phyloP scores from a whole-genome alignment of 2,329 filamentous ascomycete genomes.

The Ophiostoma pallidulum region DNA sequence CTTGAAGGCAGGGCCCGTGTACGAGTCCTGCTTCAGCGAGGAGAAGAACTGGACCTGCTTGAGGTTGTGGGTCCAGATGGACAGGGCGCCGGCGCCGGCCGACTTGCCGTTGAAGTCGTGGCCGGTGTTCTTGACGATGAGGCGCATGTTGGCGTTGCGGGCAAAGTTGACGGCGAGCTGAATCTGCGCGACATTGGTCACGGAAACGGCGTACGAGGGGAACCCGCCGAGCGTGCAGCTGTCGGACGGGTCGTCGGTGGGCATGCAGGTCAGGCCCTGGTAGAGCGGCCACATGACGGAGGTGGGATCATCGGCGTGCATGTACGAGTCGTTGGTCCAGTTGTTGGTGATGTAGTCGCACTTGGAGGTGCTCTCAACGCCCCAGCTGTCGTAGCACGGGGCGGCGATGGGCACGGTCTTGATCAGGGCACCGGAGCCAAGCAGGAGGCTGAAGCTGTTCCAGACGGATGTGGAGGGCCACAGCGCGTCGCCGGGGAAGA shows the following conservation, averaged over 20 bases:
- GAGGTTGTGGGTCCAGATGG: constrained; percentile 26
- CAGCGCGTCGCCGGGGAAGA: constrained; percentile 37
- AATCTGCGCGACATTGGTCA: constrained; percentile 32
- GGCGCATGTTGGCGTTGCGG: constrained; percentile 35
- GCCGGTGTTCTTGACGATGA: constrained; percentile 43
- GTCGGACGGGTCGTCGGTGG: constrained; percentile 14
- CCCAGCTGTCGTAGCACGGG: constrained; percentile 38
- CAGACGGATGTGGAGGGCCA: constrained; percentile 43
- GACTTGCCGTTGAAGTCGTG: constrained; percentile 39
- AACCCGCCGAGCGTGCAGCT: constrained; percentile 29
- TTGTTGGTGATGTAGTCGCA: constrained; percentile 30
- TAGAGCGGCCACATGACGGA: constrained; percentile 33
- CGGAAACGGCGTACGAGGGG: constrained; percentile 33
- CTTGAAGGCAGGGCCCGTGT: constrained; percentile 24
- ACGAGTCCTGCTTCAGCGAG: constrained; percentile 24
- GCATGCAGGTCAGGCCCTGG: constrained; percentile 30
- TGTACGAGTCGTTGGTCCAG: constrained; percentile 26
- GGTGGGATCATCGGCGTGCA: constrained; percentile 29
- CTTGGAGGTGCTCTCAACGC: constrained; percentile 31
- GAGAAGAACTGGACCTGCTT: constrained; percentile 36
- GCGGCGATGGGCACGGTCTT: constrained; percentile 42
- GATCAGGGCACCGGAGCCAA: constrained; percentile 38
- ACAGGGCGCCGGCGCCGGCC: constrained; percentile 29
- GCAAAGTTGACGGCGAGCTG: constrained; percentile 40
- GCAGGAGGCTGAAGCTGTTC: constrained; percentile 40